Base-by-base conservation (phyloP, 768 basidiomycete genomes). In the Cytidiella melzeri region DNA sequence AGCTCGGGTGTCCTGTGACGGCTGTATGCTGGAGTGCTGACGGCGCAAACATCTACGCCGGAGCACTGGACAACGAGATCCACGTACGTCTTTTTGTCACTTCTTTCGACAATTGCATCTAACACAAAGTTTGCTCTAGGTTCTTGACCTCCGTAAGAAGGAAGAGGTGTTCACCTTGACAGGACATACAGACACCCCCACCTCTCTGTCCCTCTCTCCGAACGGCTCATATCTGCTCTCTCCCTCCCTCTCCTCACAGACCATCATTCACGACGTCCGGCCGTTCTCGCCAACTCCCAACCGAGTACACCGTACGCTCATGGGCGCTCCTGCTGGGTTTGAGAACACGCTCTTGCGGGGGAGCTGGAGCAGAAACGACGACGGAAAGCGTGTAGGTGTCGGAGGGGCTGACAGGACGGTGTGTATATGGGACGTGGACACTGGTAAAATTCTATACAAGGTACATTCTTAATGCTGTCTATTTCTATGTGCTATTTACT, bases 21-120 rank as follows among this genome's bases (percentile, higher is more conserved):
- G 75, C 86, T 1, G 94, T 94, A 0, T 86, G 84, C 57, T 98
- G 89, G 93, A 87, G 87, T 64, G 81, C 81, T 18, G 96, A 99
- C 61, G 96, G 92, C 1, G 77, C 87, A 51, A 86, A 80, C 51
- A 76, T 96, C 27, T 99, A 91, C 56, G 79, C 91, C n/a, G 94
- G 86, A 4, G 92, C 89, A 12, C 67, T 98, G 59, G 95, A 99
- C 68, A 99, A 99, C 57, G 92, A 92, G 65, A 85, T 99, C 53
- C 93, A 97, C 64, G 93, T 95, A 60, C 56, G 87, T 75, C 11
- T 34, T 4, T 21, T 43, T 45, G 30, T 43, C 28, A 44, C 19
- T 19, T 34, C 48, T 27, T 43, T 47, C 5, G 27, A 11, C 4
- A 13, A 37, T 50, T 41, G 52, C 52, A 45, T 37, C 47, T 40